Conservation (phyloP, 1,284 basidiomycete species). For the Boletus nobilissimus region DNA sequence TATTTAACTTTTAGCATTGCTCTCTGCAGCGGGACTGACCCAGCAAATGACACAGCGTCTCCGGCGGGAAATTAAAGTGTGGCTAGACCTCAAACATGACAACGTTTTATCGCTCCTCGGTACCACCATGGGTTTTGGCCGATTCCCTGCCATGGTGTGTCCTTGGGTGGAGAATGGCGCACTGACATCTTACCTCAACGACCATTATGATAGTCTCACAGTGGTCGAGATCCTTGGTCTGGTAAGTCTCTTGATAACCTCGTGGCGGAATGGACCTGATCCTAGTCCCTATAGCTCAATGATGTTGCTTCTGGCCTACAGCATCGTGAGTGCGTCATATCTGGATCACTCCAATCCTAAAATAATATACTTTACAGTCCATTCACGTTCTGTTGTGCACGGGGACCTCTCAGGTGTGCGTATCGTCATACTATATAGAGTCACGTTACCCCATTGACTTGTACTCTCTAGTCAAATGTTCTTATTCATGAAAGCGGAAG, state of each 20-base stretch:
- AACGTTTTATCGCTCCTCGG: slow-evolving; percentile 25
- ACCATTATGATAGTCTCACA: not conserved
- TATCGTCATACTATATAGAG: not conserved
- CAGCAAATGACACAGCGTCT: slow-evolving; percentile 13
- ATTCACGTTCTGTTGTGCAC: slow-evolving; percentile 7
- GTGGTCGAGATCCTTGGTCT: slow-evolving; percentile 4
- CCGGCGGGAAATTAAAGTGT: slow-evolving; percentile 26
- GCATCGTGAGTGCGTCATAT: slow-evolving; percentile 21
- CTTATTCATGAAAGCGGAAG: not conserved
- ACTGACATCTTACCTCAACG: slow-evolving; percentile 9
- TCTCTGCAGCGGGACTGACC: too few relatives aligned
- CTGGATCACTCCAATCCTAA: too few relatives aligned
- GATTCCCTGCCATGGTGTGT: slow-evolving; percentile 26
- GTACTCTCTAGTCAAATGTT: slow-evolving; percentile 3
- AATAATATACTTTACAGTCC: not conserved
- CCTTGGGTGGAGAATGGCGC: slow-evolving; percentile 23
- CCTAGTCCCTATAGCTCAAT: not conserved
- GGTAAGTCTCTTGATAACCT: not conserved
- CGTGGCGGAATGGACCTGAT: not conserved
- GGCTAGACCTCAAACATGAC: slow-evolving; percentile 18
- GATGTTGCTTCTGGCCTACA: slow-evolving; percentile 21
- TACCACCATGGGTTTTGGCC: slow-evolving; percentile 17
- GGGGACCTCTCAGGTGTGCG: slow-evolving; percentile 14
- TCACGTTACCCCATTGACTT: not conserved
- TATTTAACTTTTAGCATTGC: not conserved